Evolutionary conservation across 352 stramenopile species (phyloP), one percentile per base, ranked within the genome.

Genomic region (Globisporangium megalacanthum): DNA sequence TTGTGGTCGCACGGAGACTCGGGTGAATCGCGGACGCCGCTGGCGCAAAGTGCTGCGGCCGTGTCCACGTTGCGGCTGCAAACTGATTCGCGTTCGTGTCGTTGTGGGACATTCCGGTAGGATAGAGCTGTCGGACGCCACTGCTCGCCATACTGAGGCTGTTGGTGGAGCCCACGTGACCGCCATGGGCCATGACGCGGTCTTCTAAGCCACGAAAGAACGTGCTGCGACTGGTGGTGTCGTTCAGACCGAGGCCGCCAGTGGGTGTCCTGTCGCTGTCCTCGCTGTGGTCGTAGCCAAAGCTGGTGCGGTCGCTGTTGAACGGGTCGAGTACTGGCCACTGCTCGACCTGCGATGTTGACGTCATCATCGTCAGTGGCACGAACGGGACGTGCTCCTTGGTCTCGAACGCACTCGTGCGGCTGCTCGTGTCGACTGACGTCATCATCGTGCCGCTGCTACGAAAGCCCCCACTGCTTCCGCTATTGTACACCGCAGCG

Each of bases 11-110:
- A 48, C 37, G 67, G 20, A 62, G 54, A 25, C 50, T 50, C 19
- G 61, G 39, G 45, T 48, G 22, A 52, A 66, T 62, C 13, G 49
- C 9, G 9, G 61, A 56, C 4, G 51, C 56, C 5, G 61, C 61
- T 14, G 48, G 36, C 8, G 60, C 55, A 17, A 52, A 55, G 39
- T 66, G 60, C n/a, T 62, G 60, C 31, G 50, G 54, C 11, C 39
- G 48, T 5, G 29, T 62, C 60, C 60, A 66, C 37, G 49, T 62
- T 20, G 41, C n/a, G 19, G 50, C 36, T 0, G 29, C 60, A 31
- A 66, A 66, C 25, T 61, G 52, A 44, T 6, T 20, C 10, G 37
- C 47, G 44, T 46, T 52, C 15, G 35, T 33, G 17, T 35, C 49
- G 45, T 29, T 54, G 42, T 35, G 25, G 25, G 25, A 29, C 25